phyloP scores from a whole-genome alignment of 257 asterid genomes.

The Capsicum pubescens region DNA sequence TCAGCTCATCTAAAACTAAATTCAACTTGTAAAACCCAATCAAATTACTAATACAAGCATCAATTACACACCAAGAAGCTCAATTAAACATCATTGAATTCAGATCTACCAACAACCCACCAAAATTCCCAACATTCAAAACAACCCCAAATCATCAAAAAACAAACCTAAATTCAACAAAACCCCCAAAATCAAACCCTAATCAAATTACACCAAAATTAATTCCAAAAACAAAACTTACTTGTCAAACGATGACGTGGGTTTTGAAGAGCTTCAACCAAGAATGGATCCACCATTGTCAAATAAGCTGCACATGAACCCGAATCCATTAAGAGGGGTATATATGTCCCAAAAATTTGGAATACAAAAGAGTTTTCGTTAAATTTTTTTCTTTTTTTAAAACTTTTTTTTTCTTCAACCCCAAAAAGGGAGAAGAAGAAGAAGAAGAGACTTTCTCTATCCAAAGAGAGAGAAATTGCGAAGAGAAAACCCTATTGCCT shows the following conservation, averaged over 20 bases:
- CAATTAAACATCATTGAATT: background rate
- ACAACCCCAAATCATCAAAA: conserved; percentile 6
- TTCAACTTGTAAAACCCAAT: background rate
- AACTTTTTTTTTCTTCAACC: conserved; percentile 27
- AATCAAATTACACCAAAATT: background rate
- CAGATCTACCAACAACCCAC: conserved; percentile 32
- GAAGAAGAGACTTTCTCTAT: conserved; percentile 17
- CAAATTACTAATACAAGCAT: background rate
- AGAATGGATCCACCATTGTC: conserved; percentile 86
- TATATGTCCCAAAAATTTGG: background rate
- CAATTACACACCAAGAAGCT: conserved; percentile 12
- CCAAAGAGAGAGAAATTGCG: conserved; percentile 25
- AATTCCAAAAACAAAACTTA: conserved; percentile 37
- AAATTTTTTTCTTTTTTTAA: no score
- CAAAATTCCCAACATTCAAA: conserved; percentile 2
- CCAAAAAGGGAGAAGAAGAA: conserved; percentile 32
- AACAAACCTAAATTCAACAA: background rate
- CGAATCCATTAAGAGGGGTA: conserved; percentile 42
- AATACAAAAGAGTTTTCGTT: background rate
- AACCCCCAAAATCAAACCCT: background rate
- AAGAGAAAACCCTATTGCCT: conserved; percentile 31
- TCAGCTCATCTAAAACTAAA: no score
- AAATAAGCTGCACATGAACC: conserved; percentile 43
- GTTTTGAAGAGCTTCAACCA: conserved; percentile 97
- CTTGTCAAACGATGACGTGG: conserved; percentile 98